Percentiles rank a stretch among this genome's conserved stretches.
phyloP scores from a whole-genome alignment of 176 grass and related monocot genomes.

The Alloteropsis semialata region DNA sequence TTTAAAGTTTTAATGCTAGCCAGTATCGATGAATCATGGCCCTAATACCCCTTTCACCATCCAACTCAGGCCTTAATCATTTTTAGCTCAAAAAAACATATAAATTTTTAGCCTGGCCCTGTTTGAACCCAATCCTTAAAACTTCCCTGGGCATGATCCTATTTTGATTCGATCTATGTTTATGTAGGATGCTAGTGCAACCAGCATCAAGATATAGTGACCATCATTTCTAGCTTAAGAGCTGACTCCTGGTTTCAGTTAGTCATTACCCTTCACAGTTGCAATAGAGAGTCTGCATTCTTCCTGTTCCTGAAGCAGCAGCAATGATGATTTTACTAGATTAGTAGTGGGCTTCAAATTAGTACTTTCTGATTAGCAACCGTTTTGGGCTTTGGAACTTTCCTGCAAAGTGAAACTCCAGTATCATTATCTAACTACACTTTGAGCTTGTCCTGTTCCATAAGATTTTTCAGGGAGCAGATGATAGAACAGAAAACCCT shows the following conservation, averaged over 20 bases:
- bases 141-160: neutral
- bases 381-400: neutral
- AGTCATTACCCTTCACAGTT: neutral
- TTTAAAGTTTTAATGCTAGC: neutral
- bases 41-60: no score
- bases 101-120: no score
- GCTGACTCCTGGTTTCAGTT: neutral
- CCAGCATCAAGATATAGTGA: neutral
- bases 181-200: neutral
- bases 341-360: neutral
- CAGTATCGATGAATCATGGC: no score
- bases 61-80: no score
- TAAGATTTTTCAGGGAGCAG: neutral
- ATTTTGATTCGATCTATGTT: neutral
- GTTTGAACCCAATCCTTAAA: no score
- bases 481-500: no score
- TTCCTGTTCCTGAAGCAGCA: neutral
- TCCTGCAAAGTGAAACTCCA: neutral
- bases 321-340: neutral
- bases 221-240: neutral
- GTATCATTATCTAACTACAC: neutral
- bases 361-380: neutral
- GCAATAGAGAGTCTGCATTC: neutral
- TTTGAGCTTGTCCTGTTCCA: neutral
- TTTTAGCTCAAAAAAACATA: no score